Evolutionary conservation across 805 yeast genomes (phyloP).

Genomic region (Suhomyces sp.): DNA sequence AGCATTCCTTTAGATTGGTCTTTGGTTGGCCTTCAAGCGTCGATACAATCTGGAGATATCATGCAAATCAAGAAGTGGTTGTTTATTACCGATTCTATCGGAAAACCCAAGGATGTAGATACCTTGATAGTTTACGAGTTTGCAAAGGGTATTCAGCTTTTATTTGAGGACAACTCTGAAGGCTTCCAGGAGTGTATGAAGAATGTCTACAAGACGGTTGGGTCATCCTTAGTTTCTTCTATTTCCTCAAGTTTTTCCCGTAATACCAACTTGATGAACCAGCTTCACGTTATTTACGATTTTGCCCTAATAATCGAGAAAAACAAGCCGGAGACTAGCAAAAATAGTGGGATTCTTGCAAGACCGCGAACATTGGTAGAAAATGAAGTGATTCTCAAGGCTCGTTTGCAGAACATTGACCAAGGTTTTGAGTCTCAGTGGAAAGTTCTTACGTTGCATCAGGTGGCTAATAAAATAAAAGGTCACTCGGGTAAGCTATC

Average conservation of each 20-base stretch:
- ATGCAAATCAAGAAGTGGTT: conserved; percentile 58
- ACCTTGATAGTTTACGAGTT: conserved; percentile 58
- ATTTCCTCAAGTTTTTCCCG: conserved; percentile 37
- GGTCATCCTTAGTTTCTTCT: conserved; percentile 49
- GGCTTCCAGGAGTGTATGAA: conserved; percentile 42
- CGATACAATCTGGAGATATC: conserved; percentile 62
- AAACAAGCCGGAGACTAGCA: conserved; percentile 9
- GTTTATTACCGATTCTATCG: conserved; percentile 44
- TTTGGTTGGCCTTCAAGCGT: conserved; percentile 69
- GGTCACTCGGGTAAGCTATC: conserved; percentile 36
- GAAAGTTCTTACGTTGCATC: conserved; percentile 57
- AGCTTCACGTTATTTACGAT: conserved; percentile 37
- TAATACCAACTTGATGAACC: conserved; percentile 34
- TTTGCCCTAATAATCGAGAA: conserved; percentile 21
- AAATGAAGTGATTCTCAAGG: conserved; percentile 20
- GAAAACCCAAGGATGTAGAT: conserved; percentile 45
- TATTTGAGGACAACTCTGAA: conserved; percentile 30
- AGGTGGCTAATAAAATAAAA: conserved; percentile 37
- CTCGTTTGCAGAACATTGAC: conserved; percentile 34
- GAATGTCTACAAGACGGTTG: conserved; percentile 56
- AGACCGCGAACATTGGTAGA: conserved; percentile 6
- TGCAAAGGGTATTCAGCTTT: conserved; percentile 58
- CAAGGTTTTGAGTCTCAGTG: conserved; percentile 56
- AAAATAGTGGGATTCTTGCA: background rate
- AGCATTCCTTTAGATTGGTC: conserved; percentile 54